Base-by-base conservation (phyloP, 768 basidiomycete genomes). In the Pleurotus pulmonarius region DNA sequence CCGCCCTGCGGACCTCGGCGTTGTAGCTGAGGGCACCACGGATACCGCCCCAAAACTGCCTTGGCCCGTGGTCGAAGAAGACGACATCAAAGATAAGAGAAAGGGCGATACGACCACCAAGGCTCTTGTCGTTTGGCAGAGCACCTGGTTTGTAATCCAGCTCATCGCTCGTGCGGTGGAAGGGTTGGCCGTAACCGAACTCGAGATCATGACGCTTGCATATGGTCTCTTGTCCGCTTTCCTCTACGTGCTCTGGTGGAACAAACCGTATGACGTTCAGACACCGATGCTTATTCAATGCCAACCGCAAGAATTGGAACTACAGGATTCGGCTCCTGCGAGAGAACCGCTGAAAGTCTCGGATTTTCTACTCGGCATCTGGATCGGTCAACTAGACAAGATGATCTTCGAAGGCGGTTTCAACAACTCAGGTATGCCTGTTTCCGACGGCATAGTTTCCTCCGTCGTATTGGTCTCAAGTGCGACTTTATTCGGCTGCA, bases 101-200 rank as follows among this genome's bases (percentile, higher is more conserved):
- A 75, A 75, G 61, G 70, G 68, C 5, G 68, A 74, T 49, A 54
- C 54, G 1, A 52, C 75, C 3, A 64, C 73, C 3, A 77, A 77
- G 45, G 64, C 57, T 0, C 20, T 75, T 4, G 68, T 70, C 9
- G 34, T 73, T 11, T 18, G 65, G 3, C 76, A 77, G 49, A 65
- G 68, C 6, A 39, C 58, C 0, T 76, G 73, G 72, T 77, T 76
- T 57, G 53, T 65, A 44, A 45, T 65, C 16, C 68, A 73, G 41
- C 65, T 66, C 51, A 62, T 70, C 6, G 61, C 65, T 1, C 67
- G 74, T 6, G 41, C 56, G 29, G 37, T 20, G 3, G 49, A 67
- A 22, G 38, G 54, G 15, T 61, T 76, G 13, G 61, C 68, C 3
- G 46, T 73, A 12, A 73, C 71, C 7, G 65, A 72, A 34, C 64